Conservation (phyloP, 2,329 filamentous ascomycete genomes). For the Fusarium longipes region DNA sequence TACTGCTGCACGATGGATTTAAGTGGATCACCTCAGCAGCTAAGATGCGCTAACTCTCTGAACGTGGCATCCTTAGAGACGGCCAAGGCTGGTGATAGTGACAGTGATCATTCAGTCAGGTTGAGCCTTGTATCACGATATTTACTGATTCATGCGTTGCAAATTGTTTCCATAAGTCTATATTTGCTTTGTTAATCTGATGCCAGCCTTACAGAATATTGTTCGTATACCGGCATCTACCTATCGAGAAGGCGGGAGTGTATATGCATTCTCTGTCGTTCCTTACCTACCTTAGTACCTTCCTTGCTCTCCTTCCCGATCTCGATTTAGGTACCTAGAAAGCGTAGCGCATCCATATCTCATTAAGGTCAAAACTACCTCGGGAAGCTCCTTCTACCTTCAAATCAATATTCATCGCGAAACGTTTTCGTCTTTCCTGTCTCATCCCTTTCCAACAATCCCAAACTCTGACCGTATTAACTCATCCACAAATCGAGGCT, state of each 20-base stretch:
- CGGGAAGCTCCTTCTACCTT: neutral
- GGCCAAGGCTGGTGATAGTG: constrained; percentile 1
- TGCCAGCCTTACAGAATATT: neutral
- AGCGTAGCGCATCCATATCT: neutral
- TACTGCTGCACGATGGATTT: constrained; percentile 38
- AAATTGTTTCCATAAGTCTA: neutral
- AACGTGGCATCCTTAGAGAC: constrained; percentile 44
- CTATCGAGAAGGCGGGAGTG: neutral
- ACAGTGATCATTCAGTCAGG: neutral
- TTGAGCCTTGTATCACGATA: neutral
- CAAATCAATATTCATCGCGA: neutral
- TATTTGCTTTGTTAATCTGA: neutral
- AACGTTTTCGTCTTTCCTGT: constrained; percentile 2
- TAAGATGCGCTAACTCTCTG: constrained; percentile 4
- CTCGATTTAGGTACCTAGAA: neutral
- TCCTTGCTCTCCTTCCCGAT: neutral
- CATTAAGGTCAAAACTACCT: neutral
- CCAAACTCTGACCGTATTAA: constrained; percentile 8
- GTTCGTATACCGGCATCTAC: neutral
- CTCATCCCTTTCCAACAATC: constrained; percentile 20
- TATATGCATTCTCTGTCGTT: neutral
- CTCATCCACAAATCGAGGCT: constrained; percentile 6
- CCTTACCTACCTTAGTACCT: no score
- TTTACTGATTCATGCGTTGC: neutral
- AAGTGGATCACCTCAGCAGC: neutral